Evolutionary conservation across 2,329 filamentous ascomycete genomes (phyloP).

Genomic region (Botrytis elliptica): DNA sequence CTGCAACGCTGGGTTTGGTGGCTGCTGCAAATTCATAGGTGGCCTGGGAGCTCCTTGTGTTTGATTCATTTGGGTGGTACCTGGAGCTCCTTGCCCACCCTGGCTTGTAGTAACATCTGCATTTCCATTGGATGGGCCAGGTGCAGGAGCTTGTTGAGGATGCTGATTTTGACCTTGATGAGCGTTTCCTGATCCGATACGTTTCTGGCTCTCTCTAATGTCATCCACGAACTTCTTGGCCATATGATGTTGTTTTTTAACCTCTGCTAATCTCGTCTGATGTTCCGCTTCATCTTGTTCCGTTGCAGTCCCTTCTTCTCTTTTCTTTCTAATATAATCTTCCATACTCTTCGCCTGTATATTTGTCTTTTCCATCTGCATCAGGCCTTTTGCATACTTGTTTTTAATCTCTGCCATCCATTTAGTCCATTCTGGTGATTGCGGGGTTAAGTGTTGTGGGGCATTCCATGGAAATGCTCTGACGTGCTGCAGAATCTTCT

Average conservation of each 20-base stretch:
- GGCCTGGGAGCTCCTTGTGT: constrained; percentile 32
- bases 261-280: constrained; percentile 46
- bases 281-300: constrained; percentile 50
- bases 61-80: constrained; percentile 24
- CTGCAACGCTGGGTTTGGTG: constrained; percentile 35
- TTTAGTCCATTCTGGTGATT: constrained; percentile 46
- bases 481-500: constrained; percentile 47
- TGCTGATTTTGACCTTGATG: constrained; percentile 10
- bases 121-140: constrained; percentile 1
- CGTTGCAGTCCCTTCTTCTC: constrained; percentile 45
- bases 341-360: constrained; percentile 46
- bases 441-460: constrained; percentile 45
- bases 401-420: constrained; percentile 51
- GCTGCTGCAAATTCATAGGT: constrained; percentile 35
- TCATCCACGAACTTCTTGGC: constrained; percentile 50
- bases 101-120: neutral
- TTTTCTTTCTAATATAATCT: constrained; percentile 44
- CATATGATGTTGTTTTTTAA: constrained; percentile 48
- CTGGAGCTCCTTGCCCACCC: constrained; percentile 23
- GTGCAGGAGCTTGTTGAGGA: constrained; percentile 25
- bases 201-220: constrained; percentile 44
- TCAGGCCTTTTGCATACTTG: constrained; percentile 49
- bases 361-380: constrained; percentile 50
- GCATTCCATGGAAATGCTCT: constrained; percentile 49
- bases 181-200: constrained; percentile 24